These are phyloP conservation scores for Fusarium drepaniforme DNA, from an alignment of 2,329 filamentous ascomycete species.

Conservation along the genomic window DNA sequence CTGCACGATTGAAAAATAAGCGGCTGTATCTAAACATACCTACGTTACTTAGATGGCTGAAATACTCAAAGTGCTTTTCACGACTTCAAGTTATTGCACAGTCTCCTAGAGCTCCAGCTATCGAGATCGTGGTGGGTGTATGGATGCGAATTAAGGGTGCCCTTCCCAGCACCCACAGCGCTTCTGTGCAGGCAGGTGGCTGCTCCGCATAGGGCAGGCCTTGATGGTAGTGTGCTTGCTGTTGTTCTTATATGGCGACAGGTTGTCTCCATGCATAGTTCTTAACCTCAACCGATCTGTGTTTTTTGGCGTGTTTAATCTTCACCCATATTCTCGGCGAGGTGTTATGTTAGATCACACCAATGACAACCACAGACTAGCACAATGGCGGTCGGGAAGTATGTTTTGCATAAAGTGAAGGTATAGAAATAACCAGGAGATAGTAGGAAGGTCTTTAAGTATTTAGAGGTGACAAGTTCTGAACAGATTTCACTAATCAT, in stretches of 20 bases:
- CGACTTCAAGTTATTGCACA: neutral
- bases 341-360: too few relatives aligned
- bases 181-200: neutral
- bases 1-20: neutral
- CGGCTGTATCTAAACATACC: neutral
- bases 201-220: too few relatives aligned
- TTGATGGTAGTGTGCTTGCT: too few relatives aligned
- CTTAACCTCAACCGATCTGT: neutral
- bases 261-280: neutral
- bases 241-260: neutral
- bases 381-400: too few relatives aligned
- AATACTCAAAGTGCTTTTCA: neutral
- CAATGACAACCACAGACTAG: too few relatives aligned
- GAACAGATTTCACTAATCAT: neutral
- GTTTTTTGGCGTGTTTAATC: neutral
- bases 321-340: neutral
- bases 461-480: too few relatives aligned
- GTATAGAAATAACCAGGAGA: too few relatives aligned
- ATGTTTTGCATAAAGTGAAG: too few relatives aligned
- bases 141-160: neutral
- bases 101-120: neutral
- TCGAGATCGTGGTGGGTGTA: too few relatives aligned
- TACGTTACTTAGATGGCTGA: accelerated
- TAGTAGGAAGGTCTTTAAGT: too few relatives aligned
- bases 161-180: neutral